Base-by-base conservation (phyloP, 2,329 filamentous ascomycete species). In the Penicillium corylophilum region DNA sequence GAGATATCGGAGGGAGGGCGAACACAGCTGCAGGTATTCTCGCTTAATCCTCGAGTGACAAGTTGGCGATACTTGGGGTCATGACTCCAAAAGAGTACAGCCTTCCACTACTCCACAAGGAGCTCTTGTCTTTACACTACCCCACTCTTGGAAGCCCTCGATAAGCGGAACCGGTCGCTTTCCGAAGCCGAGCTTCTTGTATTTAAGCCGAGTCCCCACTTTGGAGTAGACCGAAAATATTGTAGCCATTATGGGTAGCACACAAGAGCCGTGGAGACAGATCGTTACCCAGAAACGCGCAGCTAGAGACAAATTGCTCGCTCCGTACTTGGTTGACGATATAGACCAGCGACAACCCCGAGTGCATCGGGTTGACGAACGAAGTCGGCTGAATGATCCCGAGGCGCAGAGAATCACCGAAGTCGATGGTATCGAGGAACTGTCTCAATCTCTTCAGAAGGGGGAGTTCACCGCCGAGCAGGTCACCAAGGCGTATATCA, bases 401-500 rank as follows among this genome's bases (percentile, higher is more conserved):
- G 43, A 51, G 15, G 20, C 58, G 5, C 62, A 70, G 35, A 50
- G 56, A 41, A 69, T 71, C 22, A 71, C 68, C 0, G 64, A 71
- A 39, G 66, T 71, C 42, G 61, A 68, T 33, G 63, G 50, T 47
- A 45, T 72, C 5, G 28, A 49, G 2, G 12, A 22, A 15, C 38
- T 73, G 13, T 38, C 65, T 0, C 50, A 60, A 5, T 36, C 44
- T 3, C 44, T 70, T 6, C 50, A 56, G 33, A 51, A 50, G 9
- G 64, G 65, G 4, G 58, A 63, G 26, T 63, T 64, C 13, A 64
- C 51, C 3, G 69, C 65, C 5, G 64, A 69, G 38, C 57, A 67
- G 20, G 66, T 71, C 8, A 53, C 51, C 20, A 48, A 39, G 20
- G 65, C 61, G 24, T 73, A 70, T 56, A 69, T 73, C 41, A 59